Evolutionary conservation across 1,284 basidiomycete genomes (phyloP).

Genomic region (Ganoderma meredithae): DNA sequence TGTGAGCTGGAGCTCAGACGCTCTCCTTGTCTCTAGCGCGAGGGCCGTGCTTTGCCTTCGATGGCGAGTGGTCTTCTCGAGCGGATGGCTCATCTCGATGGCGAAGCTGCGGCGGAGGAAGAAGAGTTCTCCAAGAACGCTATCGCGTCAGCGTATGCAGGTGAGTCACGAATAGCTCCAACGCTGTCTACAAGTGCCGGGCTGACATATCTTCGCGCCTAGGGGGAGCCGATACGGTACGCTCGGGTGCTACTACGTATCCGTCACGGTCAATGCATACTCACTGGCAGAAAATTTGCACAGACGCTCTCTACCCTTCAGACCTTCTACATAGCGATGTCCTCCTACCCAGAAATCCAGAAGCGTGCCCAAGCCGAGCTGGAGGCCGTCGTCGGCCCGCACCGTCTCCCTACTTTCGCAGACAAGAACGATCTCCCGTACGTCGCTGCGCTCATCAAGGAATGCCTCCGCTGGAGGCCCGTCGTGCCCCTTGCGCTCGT

Average conservation of each 20-base stretch:
- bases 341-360: constrained; percentile 35
- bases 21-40: background rate
- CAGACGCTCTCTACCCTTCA: constrained; percentile 21
- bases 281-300: background rate
- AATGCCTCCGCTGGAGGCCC: constrained; percentile 33
- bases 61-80: constrained; percentile 17
- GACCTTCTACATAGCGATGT: constrained; percentile 35
- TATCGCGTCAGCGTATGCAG: constrained; percentile 20
- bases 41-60: constrained; percentile 8
- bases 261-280: background rate
- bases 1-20: background rate
- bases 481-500: constrained; percentile 29
- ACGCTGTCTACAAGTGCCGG: background rate
- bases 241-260: background rate
- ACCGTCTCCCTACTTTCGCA: constrained; percentile 28
- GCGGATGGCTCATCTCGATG: background rate
- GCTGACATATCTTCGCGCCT: background rate
- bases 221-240: constrained; percentile 1
- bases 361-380: constrained; percentile 40
- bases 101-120: constrained; percentile 10
- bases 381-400: constrained; percentile 34
- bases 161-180: background rate
- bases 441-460: constrained; percentile 26
- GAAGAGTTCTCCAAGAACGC: constrained; percentile 20
- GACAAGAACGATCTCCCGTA: constrained; percentile 31